Conservation (phyloP, 2,329 filamentous ascomycete species). For the Nothophaeocryptopus gaeumannii region DNA sequence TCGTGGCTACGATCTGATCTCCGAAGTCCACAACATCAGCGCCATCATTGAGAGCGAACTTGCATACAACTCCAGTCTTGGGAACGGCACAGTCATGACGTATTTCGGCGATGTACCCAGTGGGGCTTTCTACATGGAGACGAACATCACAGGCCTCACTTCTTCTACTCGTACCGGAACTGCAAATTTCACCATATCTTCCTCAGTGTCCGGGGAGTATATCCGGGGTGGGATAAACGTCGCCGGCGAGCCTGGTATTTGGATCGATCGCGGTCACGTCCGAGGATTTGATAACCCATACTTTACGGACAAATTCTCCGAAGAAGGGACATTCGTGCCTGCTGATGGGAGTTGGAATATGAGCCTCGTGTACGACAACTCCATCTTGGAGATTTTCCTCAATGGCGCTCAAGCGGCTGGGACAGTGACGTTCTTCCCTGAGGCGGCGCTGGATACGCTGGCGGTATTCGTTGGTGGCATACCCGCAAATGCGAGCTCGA, state of each 20-base stretch:
- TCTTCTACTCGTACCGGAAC: conserved; percentile 34
- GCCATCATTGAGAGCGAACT: conserved; percentile 49
- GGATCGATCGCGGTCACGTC: conserved; percentile 51
- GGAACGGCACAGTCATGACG: conserved; percentile 49
- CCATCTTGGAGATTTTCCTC: conserved; percentile 56
- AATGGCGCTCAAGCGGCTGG: conserved; percentile 51
- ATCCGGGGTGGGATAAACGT: conserved; percentile 51
- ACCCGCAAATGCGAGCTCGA: conserved; percentile 37
- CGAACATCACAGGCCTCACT: conserved; percentile 50
- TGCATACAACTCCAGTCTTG: conserved; percentile 44
- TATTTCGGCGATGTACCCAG: conserved; percentile 53
- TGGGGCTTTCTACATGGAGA: conserved; percentile 54
- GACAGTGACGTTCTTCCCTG: conserved; percentile 53
- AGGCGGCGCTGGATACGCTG: conserved; percentile 41
- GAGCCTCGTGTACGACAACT: conserved; percentile 53
- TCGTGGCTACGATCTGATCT: conserved; percentile 53
- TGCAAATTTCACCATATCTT: conserved; percentile 54
- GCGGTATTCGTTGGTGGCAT: conserved; percentile 37
- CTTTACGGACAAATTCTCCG: conserved; percentile 56
- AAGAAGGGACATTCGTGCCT: conserved; percentile 29
- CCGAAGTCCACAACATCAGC: conserved; percentile 49
- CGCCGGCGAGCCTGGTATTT: conserved; percentile 39
- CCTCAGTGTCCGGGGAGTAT: conserved; percentile 49
- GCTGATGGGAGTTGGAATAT: conserved; percentile 40
- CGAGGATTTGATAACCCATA: conserved; percentile 53